These are phyloP conservation scores for Pugionium dolabratum DNA, from an alignment of 345 rosid genomes.

Conservation along the genomic window DNA sequence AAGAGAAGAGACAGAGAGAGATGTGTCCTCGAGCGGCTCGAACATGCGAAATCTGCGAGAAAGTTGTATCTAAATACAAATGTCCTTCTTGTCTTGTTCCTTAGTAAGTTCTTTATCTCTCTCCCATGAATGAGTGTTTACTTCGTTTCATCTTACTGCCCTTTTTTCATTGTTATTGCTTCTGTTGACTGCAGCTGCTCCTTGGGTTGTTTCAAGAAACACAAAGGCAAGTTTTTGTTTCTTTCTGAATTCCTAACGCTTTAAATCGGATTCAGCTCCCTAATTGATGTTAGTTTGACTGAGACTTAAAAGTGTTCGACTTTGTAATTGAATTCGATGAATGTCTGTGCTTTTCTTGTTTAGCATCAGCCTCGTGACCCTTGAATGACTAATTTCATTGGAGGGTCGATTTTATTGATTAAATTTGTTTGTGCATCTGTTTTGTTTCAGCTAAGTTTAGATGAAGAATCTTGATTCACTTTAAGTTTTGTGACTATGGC, in stretches of 20 bases:
- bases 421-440: background rate
- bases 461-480: background rate
- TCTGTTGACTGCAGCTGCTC: conserved; percentile 61
- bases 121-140: background rate
- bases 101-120: conserved; percentile 48
- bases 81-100: conserved; percentile 78
- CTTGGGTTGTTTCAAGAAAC: conserved; percentile 50
- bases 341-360: background rate
- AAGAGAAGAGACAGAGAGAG: background rate
- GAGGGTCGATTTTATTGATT: background rate
- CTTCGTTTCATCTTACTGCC: background rate
- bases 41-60: conserved; percentile 60
- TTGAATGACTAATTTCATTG: no score
- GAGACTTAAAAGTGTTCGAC: no score
- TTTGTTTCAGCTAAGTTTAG: background rate
- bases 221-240: conserved; percentile 45
- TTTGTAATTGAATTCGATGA: no score
- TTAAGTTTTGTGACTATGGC: background rate
- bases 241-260: background rate
- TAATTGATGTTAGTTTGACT: no score
- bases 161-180: background rate
- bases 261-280: no score
- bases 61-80: conserved; percentile 68
- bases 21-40: conserved; percentile 43
- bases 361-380: background rate